A percentile compares a stretch with the other conserved stretches of the same genome.
phyloP scores from a whole-genome alignment of 1,284 basidiomycete species.

The Xanthoconium separans region DNA sequence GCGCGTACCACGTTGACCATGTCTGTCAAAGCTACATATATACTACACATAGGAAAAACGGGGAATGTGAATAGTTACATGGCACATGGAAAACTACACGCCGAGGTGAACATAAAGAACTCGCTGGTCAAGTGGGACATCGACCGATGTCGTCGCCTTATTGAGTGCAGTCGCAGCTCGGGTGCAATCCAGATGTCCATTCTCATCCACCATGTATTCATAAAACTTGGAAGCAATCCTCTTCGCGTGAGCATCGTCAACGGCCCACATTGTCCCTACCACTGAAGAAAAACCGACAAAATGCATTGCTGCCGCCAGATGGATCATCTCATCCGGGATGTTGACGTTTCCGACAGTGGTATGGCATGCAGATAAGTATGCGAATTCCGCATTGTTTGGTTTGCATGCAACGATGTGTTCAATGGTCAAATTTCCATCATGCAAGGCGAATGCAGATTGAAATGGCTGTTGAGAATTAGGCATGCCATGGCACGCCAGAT shows the following conservation, averaged over 20 bases:
- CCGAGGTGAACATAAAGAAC: neutral
- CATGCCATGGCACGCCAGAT: neutral
- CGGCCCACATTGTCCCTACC: neutral
- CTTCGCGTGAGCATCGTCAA: neutral
- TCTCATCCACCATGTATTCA: neutral
- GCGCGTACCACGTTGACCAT: no score
- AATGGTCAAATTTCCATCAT: neutral
- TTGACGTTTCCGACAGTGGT: neutral
- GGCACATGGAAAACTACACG: neutral
- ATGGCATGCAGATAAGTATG: conserved; percentile 15
- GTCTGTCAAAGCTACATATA: no score
- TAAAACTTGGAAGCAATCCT: neutral
- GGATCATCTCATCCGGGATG: conserved; percentile 15
- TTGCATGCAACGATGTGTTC: no score
- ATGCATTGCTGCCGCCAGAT: neutral
- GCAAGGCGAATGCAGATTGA: no score
- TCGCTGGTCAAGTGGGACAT: neutral
- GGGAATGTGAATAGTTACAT: no score
- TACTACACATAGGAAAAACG: no score
- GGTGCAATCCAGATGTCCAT: neutral
- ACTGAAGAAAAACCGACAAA: neutral
- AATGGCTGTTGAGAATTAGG: no score
- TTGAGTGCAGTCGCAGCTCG: neutral
- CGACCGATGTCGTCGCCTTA: neutral
- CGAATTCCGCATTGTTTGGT: no score